These are phyloP conservation scores for Geranomyces variabilis DNA, from an alignment of 192 early-diverging fungal genomes.

Conservation along the genomic window DNA sequence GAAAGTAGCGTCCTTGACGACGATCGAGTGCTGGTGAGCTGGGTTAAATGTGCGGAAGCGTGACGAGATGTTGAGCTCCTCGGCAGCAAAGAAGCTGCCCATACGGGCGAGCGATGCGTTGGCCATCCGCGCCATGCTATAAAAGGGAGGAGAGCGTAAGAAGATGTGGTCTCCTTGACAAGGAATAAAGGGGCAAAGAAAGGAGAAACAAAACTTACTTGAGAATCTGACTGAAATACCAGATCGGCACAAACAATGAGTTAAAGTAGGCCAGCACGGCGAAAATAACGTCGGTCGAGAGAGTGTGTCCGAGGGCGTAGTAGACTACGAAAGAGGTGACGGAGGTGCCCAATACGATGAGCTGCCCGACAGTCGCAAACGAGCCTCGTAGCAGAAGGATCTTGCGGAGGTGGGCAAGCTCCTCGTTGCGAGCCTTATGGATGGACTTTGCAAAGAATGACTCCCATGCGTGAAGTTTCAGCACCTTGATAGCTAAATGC, in stretches of 20 bases:
- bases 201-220: slow-evolving; percentile 20
- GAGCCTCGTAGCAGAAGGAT: slow-evolving; percentile 58
- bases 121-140: slow-evolving; percentile 29
- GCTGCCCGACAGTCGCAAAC: neutral
- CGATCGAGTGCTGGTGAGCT: neutral
- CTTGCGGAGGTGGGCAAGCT: slow-evolving; percentile 71
- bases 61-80: slow-evolving; percentile 2
- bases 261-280: slow-evolving; percentile 60
- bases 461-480: slow-evolving; percentile 96
- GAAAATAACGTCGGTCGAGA: slow-evolving; percentile 62
- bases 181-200: neutral
- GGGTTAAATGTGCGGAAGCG: neutral
- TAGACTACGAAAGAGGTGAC: slow-evolving; percentile 33
- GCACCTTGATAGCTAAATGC: slow-evolving; percentile 89
- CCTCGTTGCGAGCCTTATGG: slow-evolving; percentile 66
- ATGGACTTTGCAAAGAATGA: slow-evolving; percentile 71
- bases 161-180: neutral
- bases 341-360: slow-evolving; percentile 1
- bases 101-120: slow-evolving; percentile 25
- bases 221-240: slow-evolving; percentile 53
- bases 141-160: slow-evolving; percentile 2
- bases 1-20: neutral
- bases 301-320: slow-evolving; percentile 15
- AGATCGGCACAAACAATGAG: slow-evolving; percentile 57
- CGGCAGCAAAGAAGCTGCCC: slow-evolving; percentile 20